Conservation (phyloP, 2,329 filamentous ascomycete species). For the Arthrobotrys musiformis region DNA sequence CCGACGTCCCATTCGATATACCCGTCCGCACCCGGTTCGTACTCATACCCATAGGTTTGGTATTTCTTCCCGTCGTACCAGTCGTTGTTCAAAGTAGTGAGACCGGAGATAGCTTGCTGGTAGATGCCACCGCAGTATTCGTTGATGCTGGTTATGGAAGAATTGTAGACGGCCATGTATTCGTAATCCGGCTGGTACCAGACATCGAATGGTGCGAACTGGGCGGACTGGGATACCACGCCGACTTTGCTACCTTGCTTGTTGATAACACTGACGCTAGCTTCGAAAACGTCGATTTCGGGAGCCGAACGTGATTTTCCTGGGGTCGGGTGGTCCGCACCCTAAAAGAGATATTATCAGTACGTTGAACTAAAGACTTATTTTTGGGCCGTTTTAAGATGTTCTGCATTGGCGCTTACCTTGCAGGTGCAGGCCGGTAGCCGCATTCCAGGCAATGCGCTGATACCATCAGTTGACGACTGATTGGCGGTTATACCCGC, state of each 20-base stretch:
- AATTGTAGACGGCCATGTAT: constrained; percentile 67
- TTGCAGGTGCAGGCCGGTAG: constrained; percentile 75
- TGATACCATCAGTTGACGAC: constrained; percentile 74
- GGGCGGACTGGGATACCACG: constrained; percentile 62
- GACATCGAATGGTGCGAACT: constrained; percentile 64
- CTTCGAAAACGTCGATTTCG: constrained; percentile 78
- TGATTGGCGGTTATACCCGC: constrained; percentile 79
- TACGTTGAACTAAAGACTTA: constrained; percentile 57
- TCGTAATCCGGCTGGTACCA: constrained; percentile 76
- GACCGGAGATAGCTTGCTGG: constrained; percentile 69
- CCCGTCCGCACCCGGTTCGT: constrained; percentile 66
- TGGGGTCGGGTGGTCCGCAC: constrained; percentile 73
- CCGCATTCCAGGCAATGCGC: constrained; percentile 75
- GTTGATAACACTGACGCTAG: constrained; percentile 65
- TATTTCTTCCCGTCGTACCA: constrained; percentile 69
- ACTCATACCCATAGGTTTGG: constrained; percentile 70
- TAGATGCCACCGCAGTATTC: constrained; percentile 68
- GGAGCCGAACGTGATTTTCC: constrained; percentile 75
- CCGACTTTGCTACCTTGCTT: constrained; percentile 59
- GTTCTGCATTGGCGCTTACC: constrained; percentile 55
- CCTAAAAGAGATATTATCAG: constrained; percentile 57
- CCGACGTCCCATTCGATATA: constrained; percentile 69
- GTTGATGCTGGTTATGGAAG: constrained; percentile 66
- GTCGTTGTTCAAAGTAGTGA: constrained; percentile 68
- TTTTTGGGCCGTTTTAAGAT: not conserved